Conservation (phyloP, 2,329 filamentous ascomycete species). For the Trichocomaceae sp. region DNA sequence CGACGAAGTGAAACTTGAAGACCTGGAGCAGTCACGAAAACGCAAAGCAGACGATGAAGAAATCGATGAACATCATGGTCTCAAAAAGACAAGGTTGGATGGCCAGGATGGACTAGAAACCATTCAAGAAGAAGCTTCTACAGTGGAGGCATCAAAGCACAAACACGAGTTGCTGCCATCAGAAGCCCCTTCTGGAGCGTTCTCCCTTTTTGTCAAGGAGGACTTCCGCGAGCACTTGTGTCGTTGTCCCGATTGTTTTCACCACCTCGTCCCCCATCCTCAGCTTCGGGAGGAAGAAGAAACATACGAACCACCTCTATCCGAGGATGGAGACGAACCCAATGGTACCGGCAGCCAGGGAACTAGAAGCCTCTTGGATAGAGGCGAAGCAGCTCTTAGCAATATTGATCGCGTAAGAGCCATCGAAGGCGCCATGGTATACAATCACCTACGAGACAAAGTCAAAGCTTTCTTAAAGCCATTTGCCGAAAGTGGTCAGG, state of each 20-base stretch:
- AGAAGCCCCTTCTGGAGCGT: conserved; percentile 47
- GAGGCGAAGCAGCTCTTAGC: conserved; percentile 83
- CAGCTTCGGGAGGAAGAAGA: conserved; percentile 93
- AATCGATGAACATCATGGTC: conserved; percentile 21
- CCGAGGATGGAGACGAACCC: conserved; percentile 51
- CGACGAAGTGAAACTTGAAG: conserved; percentile 14
- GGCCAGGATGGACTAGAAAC: conserved; percentile 26
- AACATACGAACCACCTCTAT: conserved; percentile 84
- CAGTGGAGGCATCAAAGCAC: conserved; percentile 41
- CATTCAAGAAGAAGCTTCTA: conserved; percentile 14
- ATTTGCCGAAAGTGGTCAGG: conserved; percentile 83
- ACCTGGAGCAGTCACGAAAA: conserved; percentile 48
- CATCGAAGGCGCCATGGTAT: conserved; percentile 96
- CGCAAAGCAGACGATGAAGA: conserved; percentile 56
- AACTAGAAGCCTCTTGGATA: conserved; percentile 78
- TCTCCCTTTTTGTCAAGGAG: conserved; percentile 77
- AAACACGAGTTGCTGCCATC: conserved; percentile 56
- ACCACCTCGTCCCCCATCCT: conserved; percentile 60
- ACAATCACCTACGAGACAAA: conserved; percentile 91
- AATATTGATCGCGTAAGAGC: conserved; percentile 88
- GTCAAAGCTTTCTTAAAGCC: conserved; percentile 92
- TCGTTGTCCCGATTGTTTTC: conserved; percentile 74
- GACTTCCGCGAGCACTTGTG: conserved; percentile 78
- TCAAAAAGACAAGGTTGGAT: conserved; percentile 46
- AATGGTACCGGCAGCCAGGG: conserved; percentile 52